A percentile compares a stretch with the other conserved stretches of the same genome.
These are phyloP conservation scores for Termitomyces heimii DNA, from an alignment of 768 basidiomycete genomes.

Conservation along the genomic window DNA sequence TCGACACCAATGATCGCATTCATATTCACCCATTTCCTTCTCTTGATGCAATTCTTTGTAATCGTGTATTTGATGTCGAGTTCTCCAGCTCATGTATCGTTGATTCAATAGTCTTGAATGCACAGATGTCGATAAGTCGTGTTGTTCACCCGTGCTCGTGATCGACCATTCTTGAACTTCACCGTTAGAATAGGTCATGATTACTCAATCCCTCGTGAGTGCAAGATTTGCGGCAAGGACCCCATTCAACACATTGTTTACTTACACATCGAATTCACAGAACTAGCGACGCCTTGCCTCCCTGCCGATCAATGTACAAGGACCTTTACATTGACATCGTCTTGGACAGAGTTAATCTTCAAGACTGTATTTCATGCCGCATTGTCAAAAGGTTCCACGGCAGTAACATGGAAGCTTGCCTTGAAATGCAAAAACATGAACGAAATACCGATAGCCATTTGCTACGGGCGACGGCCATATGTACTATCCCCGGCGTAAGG, in stretches of 20 bases:
- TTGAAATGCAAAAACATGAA: not conserved
- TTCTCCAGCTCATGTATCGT: not conserved
- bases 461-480: not conserved
- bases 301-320: not conserved
- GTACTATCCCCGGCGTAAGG: no score
- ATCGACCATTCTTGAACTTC: not conserved
- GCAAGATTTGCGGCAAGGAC: not conserved
- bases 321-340: not conserved
- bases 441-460: not conserved
- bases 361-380: not conserved
- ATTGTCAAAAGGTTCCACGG: not conserved
- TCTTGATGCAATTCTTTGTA: not conserved
- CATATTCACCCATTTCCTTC: not conserved
- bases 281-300: not conserved
- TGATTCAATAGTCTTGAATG: no score
- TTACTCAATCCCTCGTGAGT: not conserved
- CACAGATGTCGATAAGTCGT: not conserved
- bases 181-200: not conserved
- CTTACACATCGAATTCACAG: no score
- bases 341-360: not conserved
- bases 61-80: not conserved
- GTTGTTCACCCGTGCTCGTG: no score
- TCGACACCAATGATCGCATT: constrained; percentile 13
- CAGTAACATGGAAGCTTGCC: not conserved
- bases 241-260: not conserved